A percentile compares a stretch with the other conserved stretches of the same genome.
Evolutionary conservation across 352 stramenopile species (phyloP).

Genomic region (Globisporangium splendens): DNA sequence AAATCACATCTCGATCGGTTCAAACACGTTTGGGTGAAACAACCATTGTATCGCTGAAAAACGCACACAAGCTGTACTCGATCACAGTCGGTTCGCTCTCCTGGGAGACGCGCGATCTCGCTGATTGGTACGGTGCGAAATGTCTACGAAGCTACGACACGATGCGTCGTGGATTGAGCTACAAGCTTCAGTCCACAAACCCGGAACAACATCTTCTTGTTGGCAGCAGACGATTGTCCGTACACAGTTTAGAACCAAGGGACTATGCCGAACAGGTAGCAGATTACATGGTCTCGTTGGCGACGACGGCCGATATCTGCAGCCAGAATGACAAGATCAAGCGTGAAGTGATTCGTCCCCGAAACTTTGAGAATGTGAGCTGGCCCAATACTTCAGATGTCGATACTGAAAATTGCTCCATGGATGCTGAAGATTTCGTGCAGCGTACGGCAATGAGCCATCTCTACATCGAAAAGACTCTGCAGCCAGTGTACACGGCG

Average conservation of each 20-base stretch:
- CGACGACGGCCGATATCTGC: background rate
- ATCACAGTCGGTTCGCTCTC: slow-evolving; percentile 5
- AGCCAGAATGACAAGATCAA: background rate
- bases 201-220: background rate
- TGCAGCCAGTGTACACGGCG: slow-evolving; percentile 29
- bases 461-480: slow-evolving; percentile 30
- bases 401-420: background rate
- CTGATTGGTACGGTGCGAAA: background rate
- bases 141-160: background rate
- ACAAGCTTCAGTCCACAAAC: background rate
- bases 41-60: slow-evolving; percentile 5
- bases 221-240: background rate
- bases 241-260: no score
- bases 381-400: background rate
- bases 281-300: no score
- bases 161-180: background rate
- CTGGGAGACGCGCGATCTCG: slow-evolving; percentile 1
- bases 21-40: background rate
- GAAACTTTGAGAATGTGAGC: background rate
- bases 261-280: no score
- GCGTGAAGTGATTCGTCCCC: background rate
- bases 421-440: slow-evolving; percentile 3
- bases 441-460: slow-evolving; percentile 22
- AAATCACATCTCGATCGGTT: background rate
- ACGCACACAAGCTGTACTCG: slow-evolving; percentile 11